Conservation (phyloP, 1,284 basidiomycete species). For the Leccinum proliferum region DNA sequence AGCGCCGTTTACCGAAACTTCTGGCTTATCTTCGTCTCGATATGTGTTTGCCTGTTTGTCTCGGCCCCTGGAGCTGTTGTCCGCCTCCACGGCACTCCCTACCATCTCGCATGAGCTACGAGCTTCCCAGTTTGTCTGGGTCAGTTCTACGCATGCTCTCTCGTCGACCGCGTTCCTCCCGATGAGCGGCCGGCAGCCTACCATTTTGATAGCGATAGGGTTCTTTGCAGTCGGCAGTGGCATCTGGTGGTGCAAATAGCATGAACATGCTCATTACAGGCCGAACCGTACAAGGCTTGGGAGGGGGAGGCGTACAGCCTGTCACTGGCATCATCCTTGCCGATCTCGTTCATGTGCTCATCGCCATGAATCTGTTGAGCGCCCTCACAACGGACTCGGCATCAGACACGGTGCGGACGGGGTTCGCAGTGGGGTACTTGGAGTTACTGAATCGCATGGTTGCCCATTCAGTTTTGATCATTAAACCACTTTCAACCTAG, state of each 20-base stretch:
- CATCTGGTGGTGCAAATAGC: background rate
- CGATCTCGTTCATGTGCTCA: background rate
- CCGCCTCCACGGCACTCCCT: slow-evolving; percentile 29
- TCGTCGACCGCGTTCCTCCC: slow-evolving; percentile 33
- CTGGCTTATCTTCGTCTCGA: too few relatives aligned
- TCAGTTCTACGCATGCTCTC: slow-evolving; percentile 32
- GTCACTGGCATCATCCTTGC: background rate
- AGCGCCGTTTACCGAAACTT: too few relatives aligned
- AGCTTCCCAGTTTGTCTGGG: slow-evolving; percentile 31
- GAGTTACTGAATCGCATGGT: too few relatives aligned
- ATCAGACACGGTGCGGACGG: too few relatives aligned
- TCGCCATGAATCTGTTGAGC: too few relatives aligned
- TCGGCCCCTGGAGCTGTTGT: too few relatives aligned
- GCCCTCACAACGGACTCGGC: too few relatives aligned
- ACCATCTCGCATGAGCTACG: slow-evolving; percentile 29
- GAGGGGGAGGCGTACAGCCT: background rate
- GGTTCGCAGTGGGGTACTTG: too few relatives aligned
- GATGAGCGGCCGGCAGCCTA: slow-evolving; percentile 27
- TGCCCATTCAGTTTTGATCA: too few relatives aligned
- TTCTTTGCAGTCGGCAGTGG: slow-evolving; percentile 22
- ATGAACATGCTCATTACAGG: background rate
- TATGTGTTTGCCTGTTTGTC: too few relatives aligned
- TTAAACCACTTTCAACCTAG: slow-evolving; percentile 56
- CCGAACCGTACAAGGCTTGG: background rate
- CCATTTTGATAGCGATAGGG: slow-evolving; percentile 39